Evolutionary conservation across 2,329 filamentous ascomycete genomes (phyloP), one percentile per base, ranked within the genome.

Genomic region (Stachybotrys chlorohalonatus): DNA sequence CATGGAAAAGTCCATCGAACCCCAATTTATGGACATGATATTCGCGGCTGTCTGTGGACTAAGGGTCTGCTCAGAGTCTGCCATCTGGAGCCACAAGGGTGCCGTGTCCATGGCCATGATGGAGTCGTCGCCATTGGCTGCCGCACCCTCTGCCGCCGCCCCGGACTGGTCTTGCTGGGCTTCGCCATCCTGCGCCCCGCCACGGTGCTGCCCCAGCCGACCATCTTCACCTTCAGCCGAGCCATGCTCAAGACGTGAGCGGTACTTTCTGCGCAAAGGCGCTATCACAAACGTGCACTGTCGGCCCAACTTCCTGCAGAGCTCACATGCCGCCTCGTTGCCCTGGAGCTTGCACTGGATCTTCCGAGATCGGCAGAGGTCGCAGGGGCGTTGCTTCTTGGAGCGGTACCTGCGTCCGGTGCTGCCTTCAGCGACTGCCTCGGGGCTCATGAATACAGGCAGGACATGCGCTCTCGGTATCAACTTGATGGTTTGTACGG

Each of bases 361-460:
- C 58, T 75, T 73, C 55, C 74, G 69, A 16, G 70, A 71, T 11
- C 73, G 67, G 57, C 73, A 76, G 59, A 75, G 75, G 58, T 76
- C 73, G 61, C 74, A 77, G 5, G 74, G 73, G 46, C 74, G 64
- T 11, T 64, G 61, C 15, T 60, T 57, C 30, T 63, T 64, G 58
- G 59, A 62, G 60, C 62, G 62, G 42, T 63, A 64, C 45, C 55
- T 59, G 51, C 59, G 57, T 16, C 46, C 46, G 8, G 36, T 42
- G 36, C 36, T 42, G 36, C 36, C 36, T 42, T 42, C 9, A 13
- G 36, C 9, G 9, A 9, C 9, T 42, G 36, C 36, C 36, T 42
- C 36, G 36, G 36, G 36, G 36, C 36, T 42, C 36, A 42, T 42
- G 2, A 42, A 13, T 9, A 42, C 13, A 13, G 5, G 36, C 13